A percentile compares a stretch with the other conserved stretches of the same genome.
These are phyloP conservation scores for Haematococcus lacustris DNA, from an alignment of 139 green algal genomes.

Conservation along the genomic window DNA sequence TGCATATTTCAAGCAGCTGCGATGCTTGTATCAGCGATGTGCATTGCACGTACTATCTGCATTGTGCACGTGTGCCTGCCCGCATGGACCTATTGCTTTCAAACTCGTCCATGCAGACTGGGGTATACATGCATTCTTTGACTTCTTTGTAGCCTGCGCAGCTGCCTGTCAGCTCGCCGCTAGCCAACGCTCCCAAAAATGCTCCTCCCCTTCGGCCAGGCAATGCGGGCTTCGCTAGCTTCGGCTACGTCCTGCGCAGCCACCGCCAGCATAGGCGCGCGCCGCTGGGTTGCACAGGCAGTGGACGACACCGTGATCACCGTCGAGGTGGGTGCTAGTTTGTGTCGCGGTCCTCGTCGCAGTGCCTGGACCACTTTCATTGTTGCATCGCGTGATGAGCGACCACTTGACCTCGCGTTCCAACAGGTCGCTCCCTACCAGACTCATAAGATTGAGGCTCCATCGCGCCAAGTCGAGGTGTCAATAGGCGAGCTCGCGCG, in stretches of 20 bases:
- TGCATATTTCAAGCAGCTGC: too few species aligned
- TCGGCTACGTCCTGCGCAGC: too few species aligned
- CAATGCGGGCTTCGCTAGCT: neutral
- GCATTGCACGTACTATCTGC: too few species aligned
- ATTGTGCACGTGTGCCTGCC: too few species aligned
- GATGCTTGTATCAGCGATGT: too few species aligned
- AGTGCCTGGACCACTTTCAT: neutral
- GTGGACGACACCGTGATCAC: neutral
- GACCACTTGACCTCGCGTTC: neutral
- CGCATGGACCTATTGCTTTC: too few species aligned
- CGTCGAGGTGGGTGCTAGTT: neutral
- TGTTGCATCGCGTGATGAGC: neutral
- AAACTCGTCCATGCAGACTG: too few species aligned
- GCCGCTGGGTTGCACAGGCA: neutral
- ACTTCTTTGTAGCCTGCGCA: neutral
- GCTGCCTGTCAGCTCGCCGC: neutral
- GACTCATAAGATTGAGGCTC: conserved; percentile 74
- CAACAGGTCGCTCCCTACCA: conserved; percentile 67
- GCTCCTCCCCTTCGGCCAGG: neutral
- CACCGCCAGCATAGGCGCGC: neutral
- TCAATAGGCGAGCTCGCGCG: conserved; percentile 27
- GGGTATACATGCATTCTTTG: neutral
- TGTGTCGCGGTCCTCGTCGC: neutral
- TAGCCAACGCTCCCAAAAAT: neutral
- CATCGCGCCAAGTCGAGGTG: conserved; percentile 67